Percentiles rank a stretch among this genome's conserved stretches.
These are phyloP conservation scores for Leccinum incarnatum DNA, from an alignment of 768 basidiomycete species.

Conservation along the genomic window DNA sequence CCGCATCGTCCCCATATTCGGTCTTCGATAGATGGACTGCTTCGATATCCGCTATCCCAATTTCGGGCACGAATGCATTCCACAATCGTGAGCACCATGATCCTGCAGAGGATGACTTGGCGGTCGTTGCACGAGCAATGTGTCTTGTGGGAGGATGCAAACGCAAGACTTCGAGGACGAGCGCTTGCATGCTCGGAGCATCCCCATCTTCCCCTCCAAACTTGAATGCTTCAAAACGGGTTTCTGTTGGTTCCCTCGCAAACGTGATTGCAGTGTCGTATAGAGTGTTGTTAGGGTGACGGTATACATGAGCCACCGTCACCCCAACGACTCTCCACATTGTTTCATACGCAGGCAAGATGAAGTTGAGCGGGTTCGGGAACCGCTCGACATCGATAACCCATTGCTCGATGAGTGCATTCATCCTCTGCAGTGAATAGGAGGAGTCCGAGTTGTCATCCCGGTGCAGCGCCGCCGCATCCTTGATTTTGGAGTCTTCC, in stretches of 20 bases:
- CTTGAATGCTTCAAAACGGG: constrained; percentile 10
- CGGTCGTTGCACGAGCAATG: constrained; percentile 17
- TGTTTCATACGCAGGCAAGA: constrained; percentile 62
- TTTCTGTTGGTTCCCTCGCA: constrained; percentile 23
- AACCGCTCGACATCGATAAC: constrained; percentile 30
- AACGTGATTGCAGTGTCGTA: constrained; percentile 26
- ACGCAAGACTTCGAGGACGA: constrained; percentile 28
- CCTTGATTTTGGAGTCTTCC: constrained; percentile 23
- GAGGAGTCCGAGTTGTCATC: constrained; percentile 3
- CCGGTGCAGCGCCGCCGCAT: constrained; percentile 6
- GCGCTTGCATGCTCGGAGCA: constrained; percentile 23
- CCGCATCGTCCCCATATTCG: constrained; percentile 34
- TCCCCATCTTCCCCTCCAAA: constrained; percentile 10
- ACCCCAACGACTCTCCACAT: constrained; percentile 62
- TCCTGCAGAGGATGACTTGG: background rate
- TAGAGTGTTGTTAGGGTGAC: constrained; percentile 22
- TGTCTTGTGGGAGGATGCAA: constrained; percentile 27
- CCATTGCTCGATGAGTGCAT: constrained; percentile 33
- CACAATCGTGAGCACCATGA: constrained; percentile 8
- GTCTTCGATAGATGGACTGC: constrained; percentile 16
- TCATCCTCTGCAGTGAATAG: constrained; percentile 31
- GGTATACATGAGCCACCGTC: constrained; percentile 33
- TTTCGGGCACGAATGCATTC: constrained; percentile 5
- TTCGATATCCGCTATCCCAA: constrained; percentile 27
- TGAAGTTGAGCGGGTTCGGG: constrained; percentile 46